Conservation (phyloP, 768 basidiomycete species). For the Dentipellis sp. region DNA sequence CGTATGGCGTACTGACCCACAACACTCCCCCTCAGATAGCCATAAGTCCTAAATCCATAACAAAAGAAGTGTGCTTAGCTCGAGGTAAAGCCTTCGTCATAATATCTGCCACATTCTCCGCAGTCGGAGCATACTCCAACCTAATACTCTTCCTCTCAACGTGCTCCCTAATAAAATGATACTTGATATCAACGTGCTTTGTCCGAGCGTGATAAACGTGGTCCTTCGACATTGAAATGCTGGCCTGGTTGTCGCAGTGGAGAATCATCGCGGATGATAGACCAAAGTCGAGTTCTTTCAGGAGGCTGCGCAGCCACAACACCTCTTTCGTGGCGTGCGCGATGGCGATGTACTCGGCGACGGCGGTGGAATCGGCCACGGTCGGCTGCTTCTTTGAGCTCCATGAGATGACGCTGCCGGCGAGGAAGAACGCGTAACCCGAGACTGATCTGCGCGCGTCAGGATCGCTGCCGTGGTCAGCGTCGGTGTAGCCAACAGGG, state of each 20-base stretch:
- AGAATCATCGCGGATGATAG: slow-evolving; percentile 2
- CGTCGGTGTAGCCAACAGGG: background rate
- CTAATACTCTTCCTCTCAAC: slow-evolving; percentile 8
- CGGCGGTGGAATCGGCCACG: slow-evolving; percentile 26
- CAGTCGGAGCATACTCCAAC: background rate
- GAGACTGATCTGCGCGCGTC: background rate
- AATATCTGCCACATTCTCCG: background rate
- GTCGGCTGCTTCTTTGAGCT: slow-evolving; percentile 23
- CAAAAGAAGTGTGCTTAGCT: too few relatives aligned
- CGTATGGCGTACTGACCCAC: too few relatives aligned
- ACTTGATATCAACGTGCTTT: slow-evolving; percentile 23
- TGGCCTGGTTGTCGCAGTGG: slow-evolving; percentile 5
- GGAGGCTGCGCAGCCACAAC: slow-evolving; percentile 11
- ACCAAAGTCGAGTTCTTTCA: slow-evolving; percentile 3
- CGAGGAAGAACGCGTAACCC: background rate
- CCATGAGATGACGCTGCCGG: slow-evolving; percentile 10
- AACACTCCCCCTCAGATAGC: too few relatives aligned
- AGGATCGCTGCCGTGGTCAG: background rate
- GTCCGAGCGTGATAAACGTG: slow-evolving; percentile 15
- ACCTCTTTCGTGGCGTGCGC: slow-evolving; percentile 19
- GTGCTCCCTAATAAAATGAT: slow-evolving; percentile 19
- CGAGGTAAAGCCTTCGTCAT: too few relatives aligned
- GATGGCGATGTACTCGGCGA: slow-evolving; percentile 31
- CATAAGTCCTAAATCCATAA: too few relatives aligned
- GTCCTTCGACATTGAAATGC: slow-evolving; percentile 12